Conservation (phyloP, 139 green algal species). For the Choricystis sp. region DNA sequence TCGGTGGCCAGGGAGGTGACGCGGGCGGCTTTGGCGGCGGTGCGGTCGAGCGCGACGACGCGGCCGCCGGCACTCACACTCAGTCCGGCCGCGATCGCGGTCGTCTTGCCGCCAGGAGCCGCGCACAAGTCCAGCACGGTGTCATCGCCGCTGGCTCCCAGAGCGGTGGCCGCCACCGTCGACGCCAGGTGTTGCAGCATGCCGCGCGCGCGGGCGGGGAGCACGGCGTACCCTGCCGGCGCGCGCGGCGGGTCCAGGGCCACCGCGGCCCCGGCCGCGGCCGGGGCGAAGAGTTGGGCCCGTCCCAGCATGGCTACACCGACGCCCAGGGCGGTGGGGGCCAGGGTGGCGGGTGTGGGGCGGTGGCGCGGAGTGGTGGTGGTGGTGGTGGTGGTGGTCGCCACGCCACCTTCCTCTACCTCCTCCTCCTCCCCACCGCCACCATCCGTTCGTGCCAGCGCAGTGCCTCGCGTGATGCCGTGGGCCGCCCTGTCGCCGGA, state of each 20-base stretch:
- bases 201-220: too few species aligned
- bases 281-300: not conserved
- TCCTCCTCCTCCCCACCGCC: too few species aligned
- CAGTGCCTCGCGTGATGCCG: not conserved
- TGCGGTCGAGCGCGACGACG: not conserved
- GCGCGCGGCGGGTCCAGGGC: not conserved
- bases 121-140: not conserved
- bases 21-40: not conserved
- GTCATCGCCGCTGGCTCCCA: not conserved
- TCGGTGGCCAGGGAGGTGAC: not conserved
- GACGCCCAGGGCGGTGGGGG: not conserved
- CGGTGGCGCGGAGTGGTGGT: too few species aligned
- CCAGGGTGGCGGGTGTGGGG: not conserved
- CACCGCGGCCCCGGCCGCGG: not conserved
- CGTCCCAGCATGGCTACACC: not conserved
- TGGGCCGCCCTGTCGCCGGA: not conserved
- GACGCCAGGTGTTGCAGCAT: not conserved
- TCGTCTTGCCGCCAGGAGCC: not conserved
- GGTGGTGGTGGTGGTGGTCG: too few species aligned
- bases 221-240: not conserved
- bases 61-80: too few species aligned
- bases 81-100: not conserved
- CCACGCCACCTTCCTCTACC: too few species aligned
- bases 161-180: not conserved
- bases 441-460: too few species aligned